Percentiles rank a stretch among this genome's conserved stretches.
Conservation (phyloP, 2,329 filamentous ascomycete species). For the Colletotrichum sp. region DNA sequence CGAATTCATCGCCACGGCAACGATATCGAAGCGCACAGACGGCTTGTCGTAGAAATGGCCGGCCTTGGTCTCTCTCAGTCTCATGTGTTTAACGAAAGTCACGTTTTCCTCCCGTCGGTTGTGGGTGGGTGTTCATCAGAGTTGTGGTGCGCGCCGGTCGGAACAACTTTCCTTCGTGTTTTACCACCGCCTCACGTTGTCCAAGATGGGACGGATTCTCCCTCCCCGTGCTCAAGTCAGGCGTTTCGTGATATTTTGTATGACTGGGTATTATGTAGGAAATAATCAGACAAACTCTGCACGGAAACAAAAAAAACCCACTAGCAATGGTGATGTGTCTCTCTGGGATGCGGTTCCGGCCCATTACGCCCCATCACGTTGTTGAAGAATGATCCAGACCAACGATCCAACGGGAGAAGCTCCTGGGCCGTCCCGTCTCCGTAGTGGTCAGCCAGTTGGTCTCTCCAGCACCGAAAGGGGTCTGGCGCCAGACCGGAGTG, state of each 20-base stretch:
- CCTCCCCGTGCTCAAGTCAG: background rate
- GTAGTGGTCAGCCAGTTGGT: background rate
- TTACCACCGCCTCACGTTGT: conserved; percentile 4
- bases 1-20: conserved; percentile 18
- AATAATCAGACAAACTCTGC: background rate
- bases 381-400: background rate
- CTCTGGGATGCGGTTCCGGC: background rate
- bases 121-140: background rate
- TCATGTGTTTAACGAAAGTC: background rate
- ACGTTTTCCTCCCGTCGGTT: background rate
- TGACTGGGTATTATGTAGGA: background rate
- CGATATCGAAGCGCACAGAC: conserved; percentile 19
- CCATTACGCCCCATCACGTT: background rate
- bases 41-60: background rate
- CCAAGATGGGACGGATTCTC: background rate
- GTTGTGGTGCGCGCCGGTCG: background rate
- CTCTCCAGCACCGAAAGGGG: background rate
- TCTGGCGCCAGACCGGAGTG: background rate
- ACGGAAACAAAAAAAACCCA: background rate
- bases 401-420: background rate
- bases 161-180: conserved; percentile 3
- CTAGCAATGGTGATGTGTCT: background rate
- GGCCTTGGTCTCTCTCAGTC: background rate
- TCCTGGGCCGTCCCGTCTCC: background rate
- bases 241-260: background rate